These are phyloP conservation scores for Kwoniella botswanensis DNA, from an alignment of 768 basidiomycete genomes.

Conservation along the genomic window DNA sequence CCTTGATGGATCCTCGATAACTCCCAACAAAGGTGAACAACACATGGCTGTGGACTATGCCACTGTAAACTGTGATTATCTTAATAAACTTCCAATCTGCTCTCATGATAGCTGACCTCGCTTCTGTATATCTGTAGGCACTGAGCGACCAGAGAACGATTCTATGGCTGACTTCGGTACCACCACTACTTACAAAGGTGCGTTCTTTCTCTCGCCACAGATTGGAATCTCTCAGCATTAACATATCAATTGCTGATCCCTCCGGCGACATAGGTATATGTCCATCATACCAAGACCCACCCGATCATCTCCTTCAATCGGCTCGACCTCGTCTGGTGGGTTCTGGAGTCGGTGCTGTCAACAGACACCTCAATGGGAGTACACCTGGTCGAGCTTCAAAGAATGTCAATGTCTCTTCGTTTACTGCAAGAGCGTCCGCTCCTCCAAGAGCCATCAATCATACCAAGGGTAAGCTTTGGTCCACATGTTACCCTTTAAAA, in stretches of 20 bases:
- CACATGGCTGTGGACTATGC: neutral
- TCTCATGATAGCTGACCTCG: neutral
- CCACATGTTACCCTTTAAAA: neutral
- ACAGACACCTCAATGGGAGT: slow-evolving; percentile 9
- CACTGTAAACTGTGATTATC: neutral
- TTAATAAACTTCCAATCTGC: neutral
- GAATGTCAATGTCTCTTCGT: neutral
- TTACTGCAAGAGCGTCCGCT: neutral
- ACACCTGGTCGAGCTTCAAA: neutral
- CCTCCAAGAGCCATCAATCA: neutral
- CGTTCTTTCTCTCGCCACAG: too few species aligned
- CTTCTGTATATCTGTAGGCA: neutral
- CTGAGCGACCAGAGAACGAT: neutral
- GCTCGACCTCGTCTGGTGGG: slow-evolving; percentile 15
- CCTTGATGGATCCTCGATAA: neutral
- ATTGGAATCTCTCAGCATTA: neutral
- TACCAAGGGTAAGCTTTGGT: slow-evolving; percentile 5
- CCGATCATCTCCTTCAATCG: slow-evolving; percentile 20
- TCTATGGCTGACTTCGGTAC: neutral
- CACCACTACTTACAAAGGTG: neutral
- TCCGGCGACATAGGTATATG: neutral
- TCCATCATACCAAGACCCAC: neutral
- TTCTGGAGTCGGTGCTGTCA: slow-evolving; percentile 14
- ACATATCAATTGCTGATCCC: neutral
- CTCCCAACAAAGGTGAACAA: neutral